These are phyloP conservation scores for Mrakia frigida DNA, from an alignment of 768 basidiomycete genomes.

Conservation along the genomic window DNA sequence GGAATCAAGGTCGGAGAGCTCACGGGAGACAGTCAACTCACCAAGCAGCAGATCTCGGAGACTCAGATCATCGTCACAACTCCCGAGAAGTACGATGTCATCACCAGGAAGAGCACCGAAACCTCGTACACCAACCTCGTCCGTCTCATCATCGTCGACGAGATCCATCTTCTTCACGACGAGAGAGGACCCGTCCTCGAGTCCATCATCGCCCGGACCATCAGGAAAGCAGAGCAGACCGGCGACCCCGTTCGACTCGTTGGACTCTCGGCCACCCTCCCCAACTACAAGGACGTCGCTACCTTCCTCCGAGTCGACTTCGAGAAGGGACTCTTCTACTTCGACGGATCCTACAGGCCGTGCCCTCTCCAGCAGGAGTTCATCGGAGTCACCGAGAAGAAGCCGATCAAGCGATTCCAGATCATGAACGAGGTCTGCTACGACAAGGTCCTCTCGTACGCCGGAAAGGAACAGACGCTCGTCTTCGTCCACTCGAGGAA, in stretches of 20 bases:
- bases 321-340: slow-evolving; percentile 90
- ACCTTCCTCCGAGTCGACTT: slow-evolving; percentile 93
- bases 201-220: slow-evolving; percentile 79
- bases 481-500: slow-evolving; percentile 98
- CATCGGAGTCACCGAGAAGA: slow-evolving; percentile 97
- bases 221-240: slow-evolving; percentile 90
- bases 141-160: slow-evolving; percentile 92
- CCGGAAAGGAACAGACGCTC: slow-evolving; percentile 71
- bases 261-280: slow-evolving; percentile 93
- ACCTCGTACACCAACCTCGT: slow-evolving; percentile 96
- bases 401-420: slow-evolving; percentile 96
- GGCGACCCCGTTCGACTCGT: slow-evolving; percentile 87
- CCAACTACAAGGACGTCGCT: slow-evolving; percentile 96
- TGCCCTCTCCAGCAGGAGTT: slow-evolving; percentile 95
- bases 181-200: slow-evolving; percentile 97
- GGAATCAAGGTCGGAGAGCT: slow-evolving; percentile 88
- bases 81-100: slow-evolving; percentile 99
- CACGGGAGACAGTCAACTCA: slow-evolving; percentile 96
- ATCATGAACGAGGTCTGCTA: slow-evolving; percentile 99
- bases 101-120: slow-evolving; percentile 95
- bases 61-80: slow-evolving; percentile 98
- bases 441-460: slow-evolving; percentile 91
- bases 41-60: slow-evolving; percentile 91
- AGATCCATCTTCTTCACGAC: slow-evolving; percentile 95
- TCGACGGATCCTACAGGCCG: slow-evolving; percentile 88